These are phyloP conservation scores for Pichia cephalocereana DNA, from an alignment of 805 yeast species.

Conservation along the genomic window DNA sequence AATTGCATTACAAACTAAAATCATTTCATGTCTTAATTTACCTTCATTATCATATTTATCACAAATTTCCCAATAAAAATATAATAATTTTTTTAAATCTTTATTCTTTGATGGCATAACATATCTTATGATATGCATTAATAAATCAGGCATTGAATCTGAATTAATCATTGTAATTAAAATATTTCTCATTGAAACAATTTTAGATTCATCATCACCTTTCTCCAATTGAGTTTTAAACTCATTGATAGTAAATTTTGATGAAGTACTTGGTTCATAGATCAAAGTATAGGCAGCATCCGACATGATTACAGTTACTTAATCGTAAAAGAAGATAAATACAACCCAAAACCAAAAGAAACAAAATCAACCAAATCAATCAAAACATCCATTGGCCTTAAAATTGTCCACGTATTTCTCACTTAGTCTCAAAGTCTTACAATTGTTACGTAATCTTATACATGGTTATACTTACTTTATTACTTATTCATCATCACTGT, in stretches of 20 bases:
- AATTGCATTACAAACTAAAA: conserved; percentile 94
- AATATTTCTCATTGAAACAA: conserved; percentile 83
- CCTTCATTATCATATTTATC: conserved; percentile 85
- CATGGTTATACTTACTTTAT: too few species aligned
- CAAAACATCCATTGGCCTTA: too few species aligned
- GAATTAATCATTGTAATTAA: conserved; percentile 85
- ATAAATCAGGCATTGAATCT: conserved; percentile 81
- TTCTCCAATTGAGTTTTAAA: conserved; percentile 74
- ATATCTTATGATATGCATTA: conserved; percentile 95
- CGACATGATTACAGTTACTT: neutral
- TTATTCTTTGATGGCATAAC: conserved; percentile 94
- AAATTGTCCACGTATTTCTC: too few species aligned
- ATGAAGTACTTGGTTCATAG: conserved; percentile 47
- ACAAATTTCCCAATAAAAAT: conserved; percentile 97
- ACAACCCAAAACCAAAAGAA: neutral
- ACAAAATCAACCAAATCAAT: neutral
- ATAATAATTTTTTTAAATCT: conserved; percentile 82
- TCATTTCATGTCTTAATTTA: conserved; percentile 95
- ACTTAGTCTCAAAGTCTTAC: too few species aligned
- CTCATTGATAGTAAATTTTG: conserved; percentile 58
- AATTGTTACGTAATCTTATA: too few species aligned
- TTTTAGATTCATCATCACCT: conserved; percentile 80
- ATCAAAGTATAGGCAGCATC: conserved; percentile 9
- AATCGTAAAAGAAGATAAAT: too few species aligned
- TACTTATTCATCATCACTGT: conserved; percentile 30